Evolutionary conservation across 768 basidiomycete species (phyloP).

Genomic region (Mrakia blollopis): DNA sequence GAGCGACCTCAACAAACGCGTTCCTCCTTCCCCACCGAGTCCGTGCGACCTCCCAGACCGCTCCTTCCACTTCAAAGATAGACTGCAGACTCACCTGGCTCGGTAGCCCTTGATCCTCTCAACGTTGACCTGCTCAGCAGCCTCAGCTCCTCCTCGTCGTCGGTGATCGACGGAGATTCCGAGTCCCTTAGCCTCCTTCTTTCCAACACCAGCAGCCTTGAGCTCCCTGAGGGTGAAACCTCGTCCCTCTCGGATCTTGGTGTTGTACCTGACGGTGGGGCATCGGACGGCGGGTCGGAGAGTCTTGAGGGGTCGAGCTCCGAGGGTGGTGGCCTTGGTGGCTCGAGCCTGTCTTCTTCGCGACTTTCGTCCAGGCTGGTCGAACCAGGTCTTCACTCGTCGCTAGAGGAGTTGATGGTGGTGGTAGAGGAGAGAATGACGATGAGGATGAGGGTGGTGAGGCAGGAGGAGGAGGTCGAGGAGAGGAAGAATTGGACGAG

Average conservation of each 20-base stretch:
- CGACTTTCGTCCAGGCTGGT: constrained; percentile 97
- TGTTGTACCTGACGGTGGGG: constrained; percentile 96
- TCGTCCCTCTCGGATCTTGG: constrained; percentile 91
- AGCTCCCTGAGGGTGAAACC: constrained; percentile 93
- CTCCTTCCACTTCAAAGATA: background rate
- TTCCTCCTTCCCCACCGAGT: background rate
- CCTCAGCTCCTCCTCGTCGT: constrained; percentile 91
- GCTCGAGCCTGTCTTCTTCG: constrained; percentile 88
- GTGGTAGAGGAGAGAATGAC: background rate
- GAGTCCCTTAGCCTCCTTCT: constrained; percentile 85
- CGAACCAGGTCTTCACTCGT: constrained; percentile 94
- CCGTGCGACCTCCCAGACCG: background rate
- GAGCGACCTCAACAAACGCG: too few species aligned
- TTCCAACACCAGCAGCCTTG: constrained; percentile 90
- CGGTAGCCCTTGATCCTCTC: constrained; percentile 93
- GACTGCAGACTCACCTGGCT: constrained; percentile 45
- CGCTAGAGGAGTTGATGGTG: constrained; percentile 42
- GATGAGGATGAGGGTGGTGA: background rate
- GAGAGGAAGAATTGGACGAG: constrained; percentile 16
- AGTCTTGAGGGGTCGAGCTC: constrained; percentile 80
- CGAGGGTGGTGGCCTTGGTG: constrained; percentile 80
- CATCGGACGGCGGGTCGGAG: constrained; percentile 96
- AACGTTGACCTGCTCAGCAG: constrained; percentile 92
- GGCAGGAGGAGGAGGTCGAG: background rate
- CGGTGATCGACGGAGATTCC: constrained; percentile 97